These are phyloP conservation scores for Saposhnikovia divaricata DNA, from an alignment of 129 eudicot species.

Conservation along the genomic window DNA sequence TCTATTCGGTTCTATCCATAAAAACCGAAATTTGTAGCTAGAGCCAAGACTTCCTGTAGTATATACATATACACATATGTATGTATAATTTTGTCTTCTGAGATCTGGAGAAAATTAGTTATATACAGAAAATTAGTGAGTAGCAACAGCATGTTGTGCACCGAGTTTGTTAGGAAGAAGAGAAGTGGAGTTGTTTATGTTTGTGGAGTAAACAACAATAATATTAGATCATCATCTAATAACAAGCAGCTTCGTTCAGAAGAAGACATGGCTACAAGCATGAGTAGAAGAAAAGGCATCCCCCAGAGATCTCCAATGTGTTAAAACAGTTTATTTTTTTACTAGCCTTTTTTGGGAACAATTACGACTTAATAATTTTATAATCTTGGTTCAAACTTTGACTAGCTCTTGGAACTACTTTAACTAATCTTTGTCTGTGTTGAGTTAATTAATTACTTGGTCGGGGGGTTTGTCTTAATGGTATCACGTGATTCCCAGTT, in stretches of 20 bases:
- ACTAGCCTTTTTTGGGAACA: conserved; percentile 1
- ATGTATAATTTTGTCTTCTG: too few species aligned
- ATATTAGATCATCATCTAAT: conserved; percentile 24
- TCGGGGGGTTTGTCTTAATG: conserved; percentile 92
- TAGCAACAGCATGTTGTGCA: conserved; percentile 30
- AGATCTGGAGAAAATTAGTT: too few species aligned
- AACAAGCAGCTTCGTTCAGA: conserved; percentile 24
- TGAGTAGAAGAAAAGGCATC: conserved; percentile 89
- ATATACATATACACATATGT: too few species aligned
- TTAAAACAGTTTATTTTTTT: conserved; percentile 19
- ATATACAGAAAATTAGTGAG: too few species aligned
- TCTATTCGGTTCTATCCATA: too few species aligned
- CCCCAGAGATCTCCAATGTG: conserved; percentile 99
- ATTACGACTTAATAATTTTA: conserved; percentile 4
- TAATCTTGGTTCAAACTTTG: conserved; percentile 6
- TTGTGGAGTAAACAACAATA: conserved; percentile 53
- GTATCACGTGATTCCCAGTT: conserved; percentile 93
- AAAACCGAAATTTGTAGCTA: too few species aligned
- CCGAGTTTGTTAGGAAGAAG: conserved; percentile 70
- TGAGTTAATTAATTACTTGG: conserved; percentile 42
- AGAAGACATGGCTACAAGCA: conserved; percentile 74
- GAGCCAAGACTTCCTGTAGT: too few species aligned
- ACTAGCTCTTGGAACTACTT: conserved; percentile 21
- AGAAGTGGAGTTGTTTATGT: conserved; percentile 59
- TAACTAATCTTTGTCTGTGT: conserved; percentile 18